Percentiles rank a stretch among this genome's conserved stretches.
Conservation (phyloP, 2,329 filamentous ascomycete genomes). For the Pseudogymnoascus verrucosus region DNA sequence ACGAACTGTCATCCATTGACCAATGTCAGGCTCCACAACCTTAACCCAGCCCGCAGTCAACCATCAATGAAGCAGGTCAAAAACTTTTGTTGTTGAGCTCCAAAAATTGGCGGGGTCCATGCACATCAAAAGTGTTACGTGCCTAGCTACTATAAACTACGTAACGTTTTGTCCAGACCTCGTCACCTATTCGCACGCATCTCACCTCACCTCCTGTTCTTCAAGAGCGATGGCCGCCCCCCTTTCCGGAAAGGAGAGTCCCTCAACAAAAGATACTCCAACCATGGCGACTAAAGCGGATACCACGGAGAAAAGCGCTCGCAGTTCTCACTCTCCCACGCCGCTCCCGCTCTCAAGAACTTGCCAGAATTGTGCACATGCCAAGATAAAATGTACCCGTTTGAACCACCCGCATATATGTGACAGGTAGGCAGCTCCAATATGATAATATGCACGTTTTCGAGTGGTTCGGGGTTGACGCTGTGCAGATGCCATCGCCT, state of each 20-base stretch:
- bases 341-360: neutral
- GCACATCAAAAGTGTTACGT: neutral
- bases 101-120: neutral
- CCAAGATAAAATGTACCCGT: neutral
- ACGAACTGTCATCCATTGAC: neutral
- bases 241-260: neutral
- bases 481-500: slow-evolving; percentile 29
- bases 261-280: neutral
- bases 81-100: neutral
- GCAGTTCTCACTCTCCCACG: neutral
- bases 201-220: neutral
- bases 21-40: neutral
- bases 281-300: neutral
- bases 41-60: neutral
- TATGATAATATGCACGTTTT: neutral
- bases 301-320: neutral
- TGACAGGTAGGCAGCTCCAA: neutral
- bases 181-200: neutral
- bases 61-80: neutral
- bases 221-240: neutral
- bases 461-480: neutral
- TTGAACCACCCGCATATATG: neutral
- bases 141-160: neutral
- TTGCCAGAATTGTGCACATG: neutral
- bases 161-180: neutral